Base-by-base conservation (phyloP, 768 basidiomycete species). In the Xerocomus brunneocitrinus region DNA sequence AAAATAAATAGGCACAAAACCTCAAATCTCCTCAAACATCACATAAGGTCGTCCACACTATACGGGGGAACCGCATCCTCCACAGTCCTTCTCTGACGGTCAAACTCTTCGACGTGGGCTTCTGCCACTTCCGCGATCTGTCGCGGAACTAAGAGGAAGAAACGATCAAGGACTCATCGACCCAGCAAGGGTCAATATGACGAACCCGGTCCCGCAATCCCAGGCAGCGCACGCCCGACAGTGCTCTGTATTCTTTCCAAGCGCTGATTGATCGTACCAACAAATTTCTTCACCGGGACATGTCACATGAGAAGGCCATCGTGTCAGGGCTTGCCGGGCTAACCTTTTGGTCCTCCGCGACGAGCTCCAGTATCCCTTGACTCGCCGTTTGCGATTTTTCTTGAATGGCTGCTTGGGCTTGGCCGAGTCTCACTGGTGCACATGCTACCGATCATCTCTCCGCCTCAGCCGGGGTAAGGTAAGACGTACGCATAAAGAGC, bases 351-450 rank as follows among this genome's bases (percentile, higher is more conserved):
- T 61, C 59, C 39, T 50, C 55, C 0, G 42, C 51, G 3, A 60
- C 59, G 12, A 60, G 59, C 27, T 61, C 52, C 28, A 61, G 16
- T 41, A 61, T 61, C 39, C 43, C 41, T 14, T 16, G 49, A 38
- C 59, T 61, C 22, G 60, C 60, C 25, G 19, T 16, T 25, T 58
- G 47, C 3, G 59, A 61, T n/a, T 61, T 53, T 42, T 53, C 55
- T 51, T 61, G 59, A 22, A 61, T 61, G 22, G 47, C 43, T 2
- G 31, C 55, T n/a, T 61, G 59, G 3, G 60, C 55, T 38, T 32
- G 52, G 10, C 49, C 14, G 5, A 61, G 59, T 50, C 40, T 58
- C 7, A 50, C 52, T 61, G 3, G 9, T 27, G 5, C 8, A 24
- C 28, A 13, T 19, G 22, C n/a, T 25, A 45, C 19, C 1, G 10